Percentiles rank a stretch among this genome's conserved stretches.
These are phyloP conservation scores for Dacryopinax spathularia DNA, from an alignment of 768 basidiomycete species.

Conservation along the genomic window DNA sequence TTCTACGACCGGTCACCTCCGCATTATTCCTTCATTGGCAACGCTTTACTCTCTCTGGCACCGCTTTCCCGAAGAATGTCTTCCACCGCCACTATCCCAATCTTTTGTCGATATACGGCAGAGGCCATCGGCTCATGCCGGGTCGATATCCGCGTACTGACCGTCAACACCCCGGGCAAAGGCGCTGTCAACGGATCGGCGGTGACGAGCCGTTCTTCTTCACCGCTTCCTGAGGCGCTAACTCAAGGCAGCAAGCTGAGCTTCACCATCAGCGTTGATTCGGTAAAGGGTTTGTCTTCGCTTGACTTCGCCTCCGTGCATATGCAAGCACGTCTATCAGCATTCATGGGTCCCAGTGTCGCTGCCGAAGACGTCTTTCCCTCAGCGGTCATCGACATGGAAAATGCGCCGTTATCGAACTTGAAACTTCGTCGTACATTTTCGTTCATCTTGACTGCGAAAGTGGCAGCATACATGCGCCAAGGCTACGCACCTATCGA, in stretches of 20 bases:
- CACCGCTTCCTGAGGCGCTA: constrained; percentile 54
- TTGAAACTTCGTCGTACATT: constrained; percentile 75
- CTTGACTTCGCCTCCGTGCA: constrained; percentile 79
- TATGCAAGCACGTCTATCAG: constrained; percentile 74
- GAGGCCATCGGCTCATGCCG: constrained; percentile 94
- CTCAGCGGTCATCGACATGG: constrained; percentile 60
- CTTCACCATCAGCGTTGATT: constrained; percentile 75
- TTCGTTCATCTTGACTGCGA: constrained; percentile 58
- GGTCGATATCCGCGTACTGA: constrained; percentile 67
- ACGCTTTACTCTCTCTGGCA: constrained; percentile 66
- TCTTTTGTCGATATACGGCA: constrained; percentile 85
- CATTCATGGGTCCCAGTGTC: constrained; percentile 60
- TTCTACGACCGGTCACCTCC: constrained; percentile 84
- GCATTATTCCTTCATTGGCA: constrained; percentile 85
- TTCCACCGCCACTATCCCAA: constrained; percentile 62
- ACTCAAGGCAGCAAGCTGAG: constrained; percentile 64
- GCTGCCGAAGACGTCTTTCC: constrained; percentile 69
- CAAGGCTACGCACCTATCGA: constrained; percentile 75
- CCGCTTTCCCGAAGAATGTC: constrained; percentile 66
- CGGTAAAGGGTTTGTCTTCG: constrained; percentile 77
- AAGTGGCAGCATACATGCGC: constrained; percentile 55
- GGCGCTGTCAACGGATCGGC: constrained; percentile 45
- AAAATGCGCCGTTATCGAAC: constrained; percentile 53
- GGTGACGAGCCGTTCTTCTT: constrained; percentile 57
- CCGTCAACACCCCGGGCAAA: constrained; percentile 43